A percentile compares a stretch with the other conserved stretches of the same genome.
These are phyloP conservation scores for Aspergillus tanneri DNA, from an alignment of 2,329 filamentous ascomycete species.

Conservation along the genomic window DNA sequence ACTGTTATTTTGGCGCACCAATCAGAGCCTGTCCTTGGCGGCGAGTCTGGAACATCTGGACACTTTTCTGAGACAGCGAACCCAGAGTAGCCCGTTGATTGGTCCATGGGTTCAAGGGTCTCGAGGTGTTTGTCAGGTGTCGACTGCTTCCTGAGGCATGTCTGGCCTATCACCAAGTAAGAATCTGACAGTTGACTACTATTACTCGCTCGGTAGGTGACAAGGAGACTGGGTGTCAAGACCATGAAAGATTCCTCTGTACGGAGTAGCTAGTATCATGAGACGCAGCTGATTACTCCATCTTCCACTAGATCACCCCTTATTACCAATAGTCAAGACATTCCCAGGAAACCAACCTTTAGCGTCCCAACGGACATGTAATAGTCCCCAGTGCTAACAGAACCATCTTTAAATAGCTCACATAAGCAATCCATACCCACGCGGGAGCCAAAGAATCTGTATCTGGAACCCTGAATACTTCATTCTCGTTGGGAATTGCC, in stretches of 20 bases:
- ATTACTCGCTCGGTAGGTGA: not conserved
- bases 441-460: not conserved
- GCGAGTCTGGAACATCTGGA: conserved; percentile 17
- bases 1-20: conserved; percentile 17
- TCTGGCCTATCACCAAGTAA: not conserved
- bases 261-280: not conserved
- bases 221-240: too few relatives aligned
- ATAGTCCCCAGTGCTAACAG: not conserved
- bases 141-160: not conserved
- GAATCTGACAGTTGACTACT: not conserved
- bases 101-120: not conserved
- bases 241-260: too few relatives aligned
- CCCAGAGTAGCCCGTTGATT: not conserved
- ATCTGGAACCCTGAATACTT: not conserved
- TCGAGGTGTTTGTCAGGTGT: not conserved
- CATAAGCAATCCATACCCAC: not conserved
- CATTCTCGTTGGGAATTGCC: not conserved
- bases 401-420: not conserved
- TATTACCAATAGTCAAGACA: conserved; percentile 13
- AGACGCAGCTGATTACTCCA: not conserved
- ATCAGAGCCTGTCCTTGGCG: conserved; percentile 6
- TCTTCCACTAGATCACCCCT: conserved; percentile 2
- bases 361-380: not conserved
- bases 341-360: not conserved
- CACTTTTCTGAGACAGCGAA: conserved; percentile 9